These are phyloP conservation scores for Hygrophoropsis aurantiaca DNA, from an alignment of 768 basidiomycete genomes.

Conservation along the genomic window DNA sequence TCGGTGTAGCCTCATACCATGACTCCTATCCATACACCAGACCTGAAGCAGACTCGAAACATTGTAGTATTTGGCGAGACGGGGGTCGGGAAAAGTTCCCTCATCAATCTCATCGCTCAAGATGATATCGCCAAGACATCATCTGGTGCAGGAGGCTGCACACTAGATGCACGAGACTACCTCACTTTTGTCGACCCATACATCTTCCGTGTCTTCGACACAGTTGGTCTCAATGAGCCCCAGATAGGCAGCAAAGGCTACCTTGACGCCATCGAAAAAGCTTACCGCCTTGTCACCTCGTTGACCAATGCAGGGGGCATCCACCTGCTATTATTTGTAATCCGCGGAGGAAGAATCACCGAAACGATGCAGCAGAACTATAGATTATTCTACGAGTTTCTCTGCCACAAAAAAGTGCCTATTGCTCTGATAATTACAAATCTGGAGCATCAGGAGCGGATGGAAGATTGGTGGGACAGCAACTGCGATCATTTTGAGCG, in stretches of 20 bases:
- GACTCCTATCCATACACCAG: too few species aligned
- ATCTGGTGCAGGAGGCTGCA: slow-evolving; percentile 1
- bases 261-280: slow-evolving; percentile 29
- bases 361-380: slow-evolving; percentile 1
- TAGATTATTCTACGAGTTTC: neutral
- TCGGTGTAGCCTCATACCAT: too few species aligned
- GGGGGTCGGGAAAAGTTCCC: slow-evolving; percentile 9
- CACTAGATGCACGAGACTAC: slow-evolving; percentile 2
- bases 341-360: slow-evolving; percentile 7
- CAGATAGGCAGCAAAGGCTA: slow-evolving; percentile 19
- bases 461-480: slow-evolving; percentile 30
- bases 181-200: neutral
- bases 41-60: too few species aligned
- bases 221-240: slow-evolving; percentile 19
- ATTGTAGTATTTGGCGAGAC: slow-evolving; percentile 10
- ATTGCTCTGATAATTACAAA: slow-evolving; percentile 14
- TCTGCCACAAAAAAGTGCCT: slow-evolving; percentile 10
- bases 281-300: slow-evolving; percentile 31
- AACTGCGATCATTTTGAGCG: slow-evolving; percentile 24
- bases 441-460: slow-evolving; percentile 16
- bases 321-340: slow-evolving; percentile 28
- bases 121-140: slow-evolving; percentile 1
- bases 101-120: slow-evolving; percentile 9
- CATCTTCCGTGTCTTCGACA: slow-evolving; percentile 3
- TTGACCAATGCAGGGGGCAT: slow-evolving; percentile 35